Percentiles rank a stretch among this genome's conserved stretches.
Evolutionary conservation across 2,329 filamentous ascomycete genomes (phyloP).

Genomic region (Orbilia blumenaviensis): DNA sequence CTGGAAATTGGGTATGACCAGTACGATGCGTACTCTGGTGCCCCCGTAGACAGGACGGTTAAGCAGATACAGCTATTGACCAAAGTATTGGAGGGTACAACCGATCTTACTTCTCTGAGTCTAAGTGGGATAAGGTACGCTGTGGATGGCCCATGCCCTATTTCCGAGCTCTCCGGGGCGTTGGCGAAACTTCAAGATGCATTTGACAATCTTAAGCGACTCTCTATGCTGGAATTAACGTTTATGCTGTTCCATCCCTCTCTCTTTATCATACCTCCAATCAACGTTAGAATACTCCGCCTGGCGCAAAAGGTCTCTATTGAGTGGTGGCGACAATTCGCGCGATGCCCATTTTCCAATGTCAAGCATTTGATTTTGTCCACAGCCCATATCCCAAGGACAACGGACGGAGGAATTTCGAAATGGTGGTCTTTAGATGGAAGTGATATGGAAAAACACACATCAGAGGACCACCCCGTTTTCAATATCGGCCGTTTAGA

Average conservation of each 20-base stretch:
- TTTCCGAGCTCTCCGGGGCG: not conserved
- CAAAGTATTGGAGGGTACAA: too few species aligned
- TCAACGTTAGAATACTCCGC: not conserved
- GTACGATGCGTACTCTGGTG: too few species aligned
- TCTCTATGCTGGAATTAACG: not conserved
- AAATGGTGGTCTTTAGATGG: too few species aligned
- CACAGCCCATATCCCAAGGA: too few species aligned
- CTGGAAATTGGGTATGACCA: not conserved
- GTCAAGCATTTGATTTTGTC: not conserved
- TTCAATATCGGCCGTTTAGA: too few species aligned
- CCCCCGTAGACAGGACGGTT: too few species aligned
- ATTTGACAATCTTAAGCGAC: not conserved
- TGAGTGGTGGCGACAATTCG: not conserved
- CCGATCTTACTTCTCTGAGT: too few species aligned
- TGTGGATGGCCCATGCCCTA: not conserved
- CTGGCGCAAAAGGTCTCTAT: not conserved
- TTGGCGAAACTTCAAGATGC: not conserved
- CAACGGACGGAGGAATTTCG: too few species aligned
- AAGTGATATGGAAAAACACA: too few species aligned
- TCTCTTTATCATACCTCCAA: not conserved
- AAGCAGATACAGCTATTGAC: too few species aligned
- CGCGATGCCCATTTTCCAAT: not conserved
- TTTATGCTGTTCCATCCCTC: not conserved
- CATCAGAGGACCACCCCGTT: too few species aligned
- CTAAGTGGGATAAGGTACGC: not conserved